Evolutionary conservation across 2,329 filamentous ascomycete species (phyloP).

Genomic region (Exophiala xenobiotica): DNA sequence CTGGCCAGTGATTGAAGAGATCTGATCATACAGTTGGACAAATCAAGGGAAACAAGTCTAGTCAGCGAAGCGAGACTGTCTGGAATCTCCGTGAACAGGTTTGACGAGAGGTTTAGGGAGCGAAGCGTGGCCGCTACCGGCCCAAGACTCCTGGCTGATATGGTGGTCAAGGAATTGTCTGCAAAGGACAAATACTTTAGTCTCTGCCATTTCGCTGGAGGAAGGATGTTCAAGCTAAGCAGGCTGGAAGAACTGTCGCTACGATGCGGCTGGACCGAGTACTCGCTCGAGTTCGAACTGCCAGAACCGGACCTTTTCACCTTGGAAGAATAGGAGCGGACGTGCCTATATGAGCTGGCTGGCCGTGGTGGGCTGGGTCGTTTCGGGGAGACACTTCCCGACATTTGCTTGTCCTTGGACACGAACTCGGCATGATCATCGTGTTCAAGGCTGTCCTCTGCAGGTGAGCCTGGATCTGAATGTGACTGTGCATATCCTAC

Average conservation of each 20-base stretch:
- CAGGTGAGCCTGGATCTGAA: conserved; percentile 67
- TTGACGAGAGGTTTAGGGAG: conserved; percentile 88
- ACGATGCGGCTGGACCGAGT: conserved; percentile 51
- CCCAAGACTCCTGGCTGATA: conserved; percentile 71
- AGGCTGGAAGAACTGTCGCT: conserved; percentile 76
- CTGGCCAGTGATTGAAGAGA: conserved; percentile 83
- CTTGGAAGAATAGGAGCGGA: conserved; percentile 67
- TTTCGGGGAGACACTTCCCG: conserved; percentile 74
- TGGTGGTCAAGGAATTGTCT: conserved; percentile 83
- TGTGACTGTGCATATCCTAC: conserved; percentile 66
- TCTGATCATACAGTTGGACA: conserved; percentile 97
- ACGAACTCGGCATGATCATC: conserved; percentile 30
- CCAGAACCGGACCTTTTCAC: conserved; percentile 85
- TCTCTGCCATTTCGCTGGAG: conserved; percentile 90
- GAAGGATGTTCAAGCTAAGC: conserved; percentile 68
- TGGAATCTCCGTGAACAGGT: conserved; percentile 90
- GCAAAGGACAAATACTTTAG: conserved; percentile 86
- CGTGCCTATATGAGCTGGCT: conserved; percentile 62
- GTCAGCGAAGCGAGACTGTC: conserved; percentile 85
- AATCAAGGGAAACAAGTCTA: conserved; percentile 84
- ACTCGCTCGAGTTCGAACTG: conserved; percentile 79
- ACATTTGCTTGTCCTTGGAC: conserved; percentile 14
- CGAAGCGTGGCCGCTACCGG: conserved; percentile 85
- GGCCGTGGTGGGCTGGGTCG: conserved; percentile 75
- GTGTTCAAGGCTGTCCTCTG: conserved; percentile 38